A percentile compares a stretch with the other conserved stretches of the same genome.
Conservation (phyloP, 1,284 basidiomycete species). For the Apiotrichum domesticum region DNA sequence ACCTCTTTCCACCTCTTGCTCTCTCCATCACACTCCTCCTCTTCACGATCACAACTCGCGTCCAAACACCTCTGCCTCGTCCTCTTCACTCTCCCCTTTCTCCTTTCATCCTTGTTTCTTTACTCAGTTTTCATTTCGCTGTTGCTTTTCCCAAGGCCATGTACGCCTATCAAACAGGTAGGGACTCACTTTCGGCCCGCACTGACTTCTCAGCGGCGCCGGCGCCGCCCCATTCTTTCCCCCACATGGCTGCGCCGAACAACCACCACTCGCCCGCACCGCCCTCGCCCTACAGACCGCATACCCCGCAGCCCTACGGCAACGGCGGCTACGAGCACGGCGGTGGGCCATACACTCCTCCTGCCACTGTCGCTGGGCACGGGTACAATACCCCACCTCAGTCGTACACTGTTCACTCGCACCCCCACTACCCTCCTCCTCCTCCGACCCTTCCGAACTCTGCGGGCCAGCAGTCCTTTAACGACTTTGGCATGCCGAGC, state of each 20-base stretch:
- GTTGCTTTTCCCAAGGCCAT: not conserved
- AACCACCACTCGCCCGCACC: not conserved
- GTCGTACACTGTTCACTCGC: not conserved
- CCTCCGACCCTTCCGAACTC: not conserved
- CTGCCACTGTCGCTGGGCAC: not conserved
- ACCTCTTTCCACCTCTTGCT: too few relatives aligned
- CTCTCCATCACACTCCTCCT: not conserved
- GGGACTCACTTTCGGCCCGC: not conserved
- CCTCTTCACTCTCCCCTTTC: not conserved
- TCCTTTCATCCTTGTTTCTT: not conserved
- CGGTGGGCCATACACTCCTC: not conserved
- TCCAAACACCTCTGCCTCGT: not conserved
- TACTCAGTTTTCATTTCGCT: not conserved
- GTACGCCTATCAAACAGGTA: not conserved
- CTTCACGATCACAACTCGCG: not conserved
- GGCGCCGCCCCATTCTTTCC: constrained; percentile 2
- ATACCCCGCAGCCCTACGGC: too few relatives aligned
- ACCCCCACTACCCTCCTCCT: not conserved
- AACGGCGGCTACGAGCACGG: not conserved
- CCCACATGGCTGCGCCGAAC: not conserved
- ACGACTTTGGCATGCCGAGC: constrained; percentile 1
- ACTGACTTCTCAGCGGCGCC: not conserved
- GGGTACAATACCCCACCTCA: not conserved
- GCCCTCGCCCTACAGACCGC: not conserved
- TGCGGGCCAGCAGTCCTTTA: not conserved